Percentiles rank a stretch among this genome's conserved stretches.
Evolutionary conservation across 2,329 filamentous ascomycete species (phyloP).

Genomic region (Saccharata proteae): DNA sequence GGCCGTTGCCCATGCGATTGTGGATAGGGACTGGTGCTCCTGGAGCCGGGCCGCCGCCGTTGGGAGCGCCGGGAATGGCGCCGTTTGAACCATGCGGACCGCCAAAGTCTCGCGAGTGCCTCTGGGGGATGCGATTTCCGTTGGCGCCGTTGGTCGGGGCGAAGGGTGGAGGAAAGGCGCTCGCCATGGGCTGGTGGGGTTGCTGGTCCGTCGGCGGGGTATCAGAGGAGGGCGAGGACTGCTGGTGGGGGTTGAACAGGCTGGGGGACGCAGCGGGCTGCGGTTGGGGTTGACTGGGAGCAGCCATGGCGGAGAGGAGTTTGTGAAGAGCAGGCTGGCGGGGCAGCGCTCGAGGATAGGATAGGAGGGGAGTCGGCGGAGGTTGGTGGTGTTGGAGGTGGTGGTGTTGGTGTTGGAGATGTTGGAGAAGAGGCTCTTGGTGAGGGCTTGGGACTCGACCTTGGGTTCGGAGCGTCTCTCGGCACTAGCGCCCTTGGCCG

Average conservation of each 20-base stretch:
- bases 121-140: constrained; percentile 13
- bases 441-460: neutral
- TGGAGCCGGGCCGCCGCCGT: constrained; percentile 21
- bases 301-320: constrained; percentile 1
- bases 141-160: constrained; percentile 11
- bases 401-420: constrained; percentile 3
- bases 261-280: constrained; percentile 4
- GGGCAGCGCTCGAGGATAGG: neutral
- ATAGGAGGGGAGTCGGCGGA: neutral
- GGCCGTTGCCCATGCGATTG: constrained; percentile 19
- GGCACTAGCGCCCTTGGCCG: no score
- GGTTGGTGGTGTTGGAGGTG: constrained; percentile 3
- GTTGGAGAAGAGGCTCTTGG: constrained; percentile 1
- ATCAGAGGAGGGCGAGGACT: constrained; percentile 4
- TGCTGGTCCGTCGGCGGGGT: constrained; percentile 5
- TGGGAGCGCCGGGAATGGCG: constrained; percentile 22
- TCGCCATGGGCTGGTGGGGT: neutral
- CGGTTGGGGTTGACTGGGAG: constrained; percentile 3
- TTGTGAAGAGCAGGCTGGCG: neutral
- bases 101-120: constrained; percentile 20
- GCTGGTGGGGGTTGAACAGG: constrained; percentile 5
- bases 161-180: constrained; percentile 10
- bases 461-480: no score
- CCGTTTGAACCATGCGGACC: constrained; percentile 15
- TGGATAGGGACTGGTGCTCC: constrained; percentile 20